These are phyloP conservation scores for Euphorbia pulcherrima DNA, from an alignment of 345 rosid genomes.

Conservation along the genomic window DNA sequence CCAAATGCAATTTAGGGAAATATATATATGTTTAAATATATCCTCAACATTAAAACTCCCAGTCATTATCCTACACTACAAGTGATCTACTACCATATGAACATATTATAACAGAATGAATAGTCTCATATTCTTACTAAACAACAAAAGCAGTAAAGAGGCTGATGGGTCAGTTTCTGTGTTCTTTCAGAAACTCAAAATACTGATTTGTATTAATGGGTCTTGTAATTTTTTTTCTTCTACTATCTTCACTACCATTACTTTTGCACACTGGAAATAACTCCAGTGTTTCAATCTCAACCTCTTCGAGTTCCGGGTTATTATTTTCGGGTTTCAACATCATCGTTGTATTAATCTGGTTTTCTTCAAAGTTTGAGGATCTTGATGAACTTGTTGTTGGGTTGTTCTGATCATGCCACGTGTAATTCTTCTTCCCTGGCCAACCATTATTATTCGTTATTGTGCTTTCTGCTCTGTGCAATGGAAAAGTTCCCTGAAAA, in stretches of 20 bases:
- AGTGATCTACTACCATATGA: neutral
- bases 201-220: conserved; percentile 37
- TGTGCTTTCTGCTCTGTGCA: conserved; percentile 24
- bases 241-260: conserved; percentile 6
- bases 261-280: conserved; percentile 47
- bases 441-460: conserved; percentile 24
- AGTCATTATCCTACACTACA: conserved; percentile 28
- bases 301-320: conserved; percentile 20
- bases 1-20: conserved; percentile 28
- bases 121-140: conserved; percentile 36
- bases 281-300: conserved; percentile 43
- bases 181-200: conserved; percentile 51
- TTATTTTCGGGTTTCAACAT: neutral
- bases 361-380: neutral
- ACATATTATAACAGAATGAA: conserved; percentile 23
- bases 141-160: conserved; percentile 22
- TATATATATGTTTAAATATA: neutral
- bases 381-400: conserved; percentile 13
- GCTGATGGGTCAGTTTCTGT: conserved; percentile 4
- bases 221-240: conserved; percentile 19
- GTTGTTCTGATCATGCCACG: conserved; percentile 25
- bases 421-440: conserved; percentile 19
- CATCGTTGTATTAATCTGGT: neutral
- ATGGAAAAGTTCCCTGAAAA: conserved; percentile 23
- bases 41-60: conserved; percentile 8